Percentiles rank a stretch among this genome's conserved stretches.
These are phyloP conservation scores for Hypoxylon sp. DNA, from an alignment of 2,329 filamentous ascomycete species.

Conservation along the genomic window DNA sequence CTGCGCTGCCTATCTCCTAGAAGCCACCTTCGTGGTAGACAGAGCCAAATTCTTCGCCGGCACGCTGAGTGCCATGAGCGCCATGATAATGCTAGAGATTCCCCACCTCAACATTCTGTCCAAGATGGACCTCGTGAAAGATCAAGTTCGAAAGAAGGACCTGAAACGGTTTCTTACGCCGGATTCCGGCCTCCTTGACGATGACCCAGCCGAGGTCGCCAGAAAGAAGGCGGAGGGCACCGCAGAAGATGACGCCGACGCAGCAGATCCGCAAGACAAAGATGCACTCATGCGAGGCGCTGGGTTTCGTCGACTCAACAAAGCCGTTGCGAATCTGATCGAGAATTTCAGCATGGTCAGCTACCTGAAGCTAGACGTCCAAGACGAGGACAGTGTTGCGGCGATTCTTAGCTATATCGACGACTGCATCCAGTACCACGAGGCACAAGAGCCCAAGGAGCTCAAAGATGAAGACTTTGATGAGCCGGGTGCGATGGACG, in stretches of 20 bases:
- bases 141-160: constrained; percentile 87
- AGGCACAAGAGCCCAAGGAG: constrained; percentile 53
- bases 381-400: constrained; percentile 91
- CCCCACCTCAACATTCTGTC: constrained; percentile 96
- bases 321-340: constrained; percentile 89
- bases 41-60: constrained; percentile 97
- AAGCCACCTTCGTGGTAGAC: constrained; percentile 95
- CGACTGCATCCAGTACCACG: constrained; percentile 59
- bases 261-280: constrained; percentile 72
- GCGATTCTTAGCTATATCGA: constrained; percentile 70
- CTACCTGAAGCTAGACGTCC: constrained; percentile 88
- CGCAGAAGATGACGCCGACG: constrained; percentile 64
- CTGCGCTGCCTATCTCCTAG: constrained; percentile 93
- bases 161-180: constrained; percentile 91
- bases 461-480: constrained; percentile 52
- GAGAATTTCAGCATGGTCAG: constrained; percentile 99
- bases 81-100: constrained; percentile 98
- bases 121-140: constrained; percentile 98
- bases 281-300: constrained; percentile 82
- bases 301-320: constrained; percentile 85
- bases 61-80: constrained; percentile 95
- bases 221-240: constrained; percentile 54
- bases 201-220: constrained; percentile 73
- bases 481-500: constrained; percentile 30
- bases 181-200: constrained; percentile 83